Base-by-base conservation (phyloP, 768 basidiomycete genomes). In the Leccinum ochraceum region DNA sequence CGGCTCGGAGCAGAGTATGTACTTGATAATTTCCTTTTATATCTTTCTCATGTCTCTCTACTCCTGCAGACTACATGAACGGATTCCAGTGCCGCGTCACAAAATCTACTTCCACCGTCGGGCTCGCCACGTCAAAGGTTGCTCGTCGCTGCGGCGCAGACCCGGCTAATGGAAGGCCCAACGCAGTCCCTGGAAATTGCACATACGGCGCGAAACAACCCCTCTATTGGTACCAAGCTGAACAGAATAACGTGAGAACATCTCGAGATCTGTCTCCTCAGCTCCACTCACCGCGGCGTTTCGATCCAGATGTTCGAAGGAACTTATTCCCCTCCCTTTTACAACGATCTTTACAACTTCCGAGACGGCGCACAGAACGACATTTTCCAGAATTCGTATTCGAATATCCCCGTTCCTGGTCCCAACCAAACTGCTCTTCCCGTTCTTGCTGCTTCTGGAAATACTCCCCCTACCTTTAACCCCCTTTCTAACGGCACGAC, bases 171-270 rank as follows among this genome's bases (percentile, higher is more conserved):
- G 68, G 75, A 26, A 83, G 80, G 64, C 64, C 71, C 3, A 59
- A 77, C 22, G 75, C 80, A 1, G 74, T 75, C 16, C 83, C 81
- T 3, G 81, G 79, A 1, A 90, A 90, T 68, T 90, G 89, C 71
- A 90, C 88, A 1, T 87, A 83, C 61, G 88, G 89, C 32, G 83
- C 88, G 16, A 88, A 89, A 66, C 80, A 82, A 55, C 88, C 88
- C 0, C 78, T 88, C 57, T 89, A 89, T 68, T 90, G 88, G 88
- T 82, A 81, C 72, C 85, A 89, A 66, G 66, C 67, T 1, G 84
- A 88, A 64, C 67, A 74, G 30, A 89, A 88, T 69, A 89, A 86
- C 58, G 87, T 86, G 52, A 42, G 83, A 57, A 53, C 16, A 39
- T 54, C 17, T 49, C 50, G 28, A 28, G 7, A 13, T 20, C 1